Evolutionary conservation across 371 early-diverging fungal species (phyloP).

Genomic region (Batkoa obscura): DNA sequence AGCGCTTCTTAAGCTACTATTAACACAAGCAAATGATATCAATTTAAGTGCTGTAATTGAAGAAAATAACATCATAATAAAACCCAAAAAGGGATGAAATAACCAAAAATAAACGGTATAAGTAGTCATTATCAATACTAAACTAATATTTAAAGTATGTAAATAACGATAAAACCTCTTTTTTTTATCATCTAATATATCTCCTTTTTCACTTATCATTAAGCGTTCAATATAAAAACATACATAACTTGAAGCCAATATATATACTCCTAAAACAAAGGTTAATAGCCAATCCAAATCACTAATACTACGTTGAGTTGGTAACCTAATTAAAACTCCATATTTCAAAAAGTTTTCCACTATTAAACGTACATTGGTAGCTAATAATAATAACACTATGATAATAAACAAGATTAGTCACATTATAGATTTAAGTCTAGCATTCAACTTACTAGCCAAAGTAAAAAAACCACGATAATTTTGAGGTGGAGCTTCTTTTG

Average conservation of each 20-base stretch:
- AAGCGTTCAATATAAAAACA: slow-evolving; percentile 33
- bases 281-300: slow-evolving; percentile 29
- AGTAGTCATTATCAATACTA: slow-evolving; percentile 35
- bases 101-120: slow-evolving; percentile 45
- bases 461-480: slow-evolving; percentile 49
- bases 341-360: slow-evolving; percentile 81
- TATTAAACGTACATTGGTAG: slow-evolving; percentile 59
- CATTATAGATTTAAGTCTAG: not conserved
- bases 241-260: slow-evolving; percentile 26
- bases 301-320: slow-evolving; percentile 10
- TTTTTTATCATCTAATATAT: slow-evolving; percentile 4
- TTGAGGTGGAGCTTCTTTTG: slow-evolving; percentile 55
- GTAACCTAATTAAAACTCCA: slow-evolving; percentile 45
- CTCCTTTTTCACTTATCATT: slow-evolving; percentile 1
- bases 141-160: slow-evolving; percentile 32
- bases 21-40: slow-evolving; percentile 54
- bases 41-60: slow-evolving; percentile 54
- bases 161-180: slow-evolving; percentile 12
- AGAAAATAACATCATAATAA: slow-evolving; percentile 32
- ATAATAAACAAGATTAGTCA: too few species aligned
- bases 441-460: slow-evolving; percentile 29
- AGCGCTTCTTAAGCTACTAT: slow-evolving; percentile 29
- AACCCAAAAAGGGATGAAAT: slow-evolving; percentile 51
- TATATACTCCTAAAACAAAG: slow-evolving; percentile 22
- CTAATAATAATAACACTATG: slow-evolving; percentile 58